Conservation (phyloP, 2,329 filamentous ascomycete species). For the Penicillium verrucosum region DNA sequence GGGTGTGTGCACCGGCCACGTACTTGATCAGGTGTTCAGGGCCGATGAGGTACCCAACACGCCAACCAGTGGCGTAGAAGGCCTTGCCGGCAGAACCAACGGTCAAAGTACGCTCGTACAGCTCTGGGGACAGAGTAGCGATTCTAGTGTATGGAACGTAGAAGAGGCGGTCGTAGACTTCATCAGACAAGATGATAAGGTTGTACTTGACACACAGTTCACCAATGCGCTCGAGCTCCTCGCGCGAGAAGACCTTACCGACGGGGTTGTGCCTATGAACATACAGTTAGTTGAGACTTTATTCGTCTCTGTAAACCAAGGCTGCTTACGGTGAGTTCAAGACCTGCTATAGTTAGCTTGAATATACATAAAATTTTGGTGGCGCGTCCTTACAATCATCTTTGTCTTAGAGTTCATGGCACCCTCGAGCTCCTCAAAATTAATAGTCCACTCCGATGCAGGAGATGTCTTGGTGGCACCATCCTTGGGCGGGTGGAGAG, state of each 20-base stretch:
- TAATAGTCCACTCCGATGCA: constrained; percentile 81
- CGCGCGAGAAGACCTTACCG: constrained; percentile 85
- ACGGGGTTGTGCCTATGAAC: constrained; percentile 74
- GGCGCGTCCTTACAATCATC: constrained; percentile 75
- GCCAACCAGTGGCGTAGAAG: constrained; percentile 97
- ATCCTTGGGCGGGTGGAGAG: constrained; percentile 81
- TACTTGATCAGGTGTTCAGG: constrained; percentile 85
- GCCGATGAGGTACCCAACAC: constrained; percentile 92
- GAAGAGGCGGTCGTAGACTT: constrained; percentile 92
- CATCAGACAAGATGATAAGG: constrained; percentile 87
- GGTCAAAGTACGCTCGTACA: constrained; percentile 82
- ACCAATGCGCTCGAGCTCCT: constrained; percentile 80
- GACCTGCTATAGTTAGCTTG: constrained; percentile 33
- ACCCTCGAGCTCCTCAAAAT: constrained; percentile 76
- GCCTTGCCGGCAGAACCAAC: constrained; percentile 97
- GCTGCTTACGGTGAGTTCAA: constrained; percentile 50
- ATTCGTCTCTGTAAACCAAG: background rate
- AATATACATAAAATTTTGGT: constrained; percentile 32
- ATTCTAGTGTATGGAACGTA: constrained; percentile 94
- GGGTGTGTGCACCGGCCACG: constrained; percentile 86
- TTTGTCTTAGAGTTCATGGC: constrained; percentile 84
- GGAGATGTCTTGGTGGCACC: constrained; percentile 77
- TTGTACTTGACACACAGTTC: constrained; percentile 88
- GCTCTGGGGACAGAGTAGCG: constrained; percentile 83
- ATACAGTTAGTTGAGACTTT: constrained; percentile 9